These are phyloP conservation scores for Aphanoascus verrucosus DNA, from an alignment of 2,329 filamentous ascomycete species.

Conservation along the genomic window DNA sequence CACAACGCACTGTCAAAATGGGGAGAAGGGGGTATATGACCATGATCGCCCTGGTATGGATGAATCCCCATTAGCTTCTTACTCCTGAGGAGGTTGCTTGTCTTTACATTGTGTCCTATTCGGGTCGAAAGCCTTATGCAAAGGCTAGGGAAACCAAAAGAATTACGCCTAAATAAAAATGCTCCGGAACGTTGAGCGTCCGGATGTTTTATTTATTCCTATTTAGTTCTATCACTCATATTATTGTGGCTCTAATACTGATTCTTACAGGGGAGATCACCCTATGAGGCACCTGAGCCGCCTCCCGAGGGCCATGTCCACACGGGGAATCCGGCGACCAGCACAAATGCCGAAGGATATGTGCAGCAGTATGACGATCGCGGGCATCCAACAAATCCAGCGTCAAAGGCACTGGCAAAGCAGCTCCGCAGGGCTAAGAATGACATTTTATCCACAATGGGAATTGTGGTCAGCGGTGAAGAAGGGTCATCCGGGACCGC, in stretches of 20 bases:
- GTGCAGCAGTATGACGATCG: constrained; percentile 39
- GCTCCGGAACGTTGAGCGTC: no score
- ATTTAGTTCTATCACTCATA: no score
- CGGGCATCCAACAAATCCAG: constrained; percentile 38
- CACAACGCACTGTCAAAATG: constrained; percentile 23
- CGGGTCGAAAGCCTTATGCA: neutral
- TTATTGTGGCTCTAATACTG: constrained; percentile 12
- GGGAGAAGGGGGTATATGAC: constrained; percentile 38
- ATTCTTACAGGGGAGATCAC: constrained; percentile 35
- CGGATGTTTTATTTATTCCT: neutral
- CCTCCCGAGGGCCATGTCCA: constrained; percentile 16
- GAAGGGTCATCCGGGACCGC: constrained; percentile 27
- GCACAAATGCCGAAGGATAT: constrained; percentile 33
- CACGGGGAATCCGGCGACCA: constrained; percentile 18
- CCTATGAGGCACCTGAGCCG: constrained; percentile 35
- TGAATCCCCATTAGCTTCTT: neutral
- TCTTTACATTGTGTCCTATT: neutral
- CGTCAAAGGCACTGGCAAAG: constrained; percentile 31
- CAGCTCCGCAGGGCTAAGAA: constrained; percentile 40
- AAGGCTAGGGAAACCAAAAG: no score
- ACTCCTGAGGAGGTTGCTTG: neutral
- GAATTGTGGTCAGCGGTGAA: constrained; percentile 37
- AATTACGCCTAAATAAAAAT: no score
- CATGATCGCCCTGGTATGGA: constrained; percentile 37
- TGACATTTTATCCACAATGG: constrained; percentile 41